Conservation (phyloP, 2,329 filamentous ascomycete genomes). For the Cadophora sp. region DNA sequence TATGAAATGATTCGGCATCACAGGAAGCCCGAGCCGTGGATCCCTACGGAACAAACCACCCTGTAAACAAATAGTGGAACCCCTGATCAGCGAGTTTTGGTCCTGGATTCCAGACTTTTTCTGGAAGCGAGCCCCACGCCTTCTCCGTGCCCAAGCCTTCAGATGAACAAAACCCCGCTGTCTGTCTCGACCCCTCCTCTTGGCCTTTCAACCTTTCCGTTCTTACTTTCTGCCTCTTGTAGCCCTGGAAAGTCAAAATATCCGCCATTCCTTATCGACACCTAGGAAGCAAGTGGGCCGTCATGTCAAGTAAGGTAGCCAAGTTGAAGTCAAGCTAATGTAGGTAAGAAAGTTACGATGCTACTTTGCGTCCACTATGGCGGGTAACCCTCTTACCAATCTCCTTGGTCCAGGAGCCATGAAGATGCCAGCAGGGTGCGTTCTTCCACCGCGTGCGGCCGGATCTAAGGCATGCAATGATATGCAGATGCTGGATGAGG, state of each 20-base stretch:
- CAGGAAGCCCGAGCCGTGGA: neutral
- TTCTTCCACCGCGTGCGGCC: conserved; percentile 2
- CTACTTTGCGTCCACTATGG: neutral
- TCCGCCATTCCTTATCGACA: neutral
- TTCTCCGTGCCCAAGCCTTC: conserved; percentile 1
- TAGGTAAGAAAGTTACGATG: neutral
- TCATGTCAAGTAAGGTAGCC: neutral
- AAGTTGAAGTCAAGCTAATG: neutral
- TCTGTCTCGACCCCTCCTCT: neutral
- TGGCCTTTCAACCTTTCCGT: neutral
- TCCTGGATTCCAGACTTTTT: conserved; percentile 7
- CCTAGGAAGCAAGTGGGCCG: neutral
- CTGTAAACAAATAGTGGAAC: neutral
- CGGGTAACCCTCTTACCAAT: neutral
- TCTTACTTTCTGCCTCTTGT: neutral
- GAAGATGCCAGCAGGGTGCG: neutral
- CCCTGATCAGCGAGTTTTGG: neutral
- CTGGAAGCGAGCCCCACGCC: neutral
- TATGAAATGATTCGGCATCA: neutral
- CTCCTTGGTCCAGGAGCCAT: neutral
- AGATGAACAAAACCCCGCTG: neutral
- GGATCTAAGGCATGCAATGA: neutral
- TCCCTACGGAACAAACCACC: neutral
- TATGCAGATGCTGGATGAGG: neutral
- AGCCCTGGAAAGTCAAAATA: neutral